Percentiles rank a stretch among this genome's conserved stretches.
These are phyloP conservation scores for Apiospora phragmitis DNA, from an alignment of 2,329 filamentous ascomycete species.

Conservation along the genomic window DNA sequence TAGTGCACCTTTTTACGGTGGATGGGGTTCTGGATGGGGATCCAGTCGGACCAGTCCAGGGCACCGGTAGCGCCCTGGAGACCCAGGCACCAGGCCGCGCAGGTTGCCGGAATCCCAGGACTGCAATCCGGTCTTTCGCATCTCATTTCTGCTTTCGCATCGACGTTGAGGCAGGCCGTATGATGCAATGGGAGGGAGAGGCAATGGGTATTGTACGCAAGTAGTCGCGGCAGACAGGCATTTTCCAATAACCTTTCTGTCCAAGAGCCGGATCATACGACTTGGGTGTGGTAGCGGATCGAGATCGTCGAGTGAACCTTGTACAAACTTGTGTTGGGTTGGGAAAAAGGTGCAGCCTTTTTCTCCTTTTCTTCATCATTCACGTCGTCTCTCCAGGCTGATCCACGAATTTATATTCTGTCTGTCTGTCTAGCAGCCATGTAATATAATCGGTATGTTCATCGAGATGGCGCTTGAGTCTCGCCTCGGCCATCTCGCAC, in stretches of 20 bases:
- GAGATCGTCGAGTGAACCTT: conserved; percentile 10
- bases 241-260: not conserved
- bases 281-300: conserved; percentile 9
- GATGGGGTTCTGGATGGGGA: not conserved
- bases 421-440: not conserved
- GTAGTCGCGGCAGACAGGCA: not conserved
- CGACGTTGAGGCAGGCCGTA: not conserved
- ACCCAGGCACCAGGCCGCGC: not conserved
- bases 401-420: not conserved
- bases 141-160: conserved; percentile 1
- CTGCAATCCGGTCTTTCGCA: not conserved
- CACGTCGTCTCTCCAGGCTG: not conserved
- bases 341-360: not conserved
- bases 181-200: not conserved
- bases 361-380: not conserved
- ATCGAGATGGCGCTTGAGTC: conserved; percentile 4
- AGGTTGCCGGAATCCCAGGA: not conserved
- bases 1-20: not conserved
- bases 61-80: not conserved
- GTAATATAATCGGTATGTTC: not conserved
- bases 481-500: conserved; percentile 5
- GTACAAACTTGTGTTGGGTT: not conserved
- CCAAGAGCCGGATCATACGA: conserved; percentile 3
- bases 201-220: not conserved
- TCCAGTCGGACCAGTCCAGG: not conserved